A percentile compares a stretch with the other conserved stretches of the same genome.
Conservation (phyloP, 768 basidiomycete genomes). For the Calocybe gangraenosa region DNA sequence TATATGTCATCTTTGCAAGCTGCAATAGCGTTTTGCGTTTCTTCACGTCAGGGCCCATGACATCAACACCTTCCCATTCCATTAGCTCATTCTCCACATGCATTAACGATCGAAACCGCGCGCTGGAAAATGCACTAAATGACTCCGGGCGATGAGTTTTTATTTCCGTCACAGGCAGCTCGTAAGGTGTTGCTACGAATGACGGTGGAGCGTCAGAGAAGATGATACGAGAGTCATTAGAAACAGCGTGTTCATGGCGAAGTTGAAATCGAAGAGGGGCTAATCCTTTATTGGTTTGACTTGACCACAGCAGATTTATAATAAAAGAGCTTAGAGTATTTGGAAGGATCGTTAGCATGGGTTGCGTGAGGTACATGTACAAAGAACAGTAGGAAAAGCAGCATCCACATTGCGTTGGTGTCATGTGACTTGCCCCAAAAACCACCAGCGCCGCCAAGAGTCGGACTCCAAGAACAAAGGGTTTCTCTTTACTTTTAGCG, state of each 20-base stretch:
- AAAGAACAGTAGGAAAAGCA: too few relatives aligned
- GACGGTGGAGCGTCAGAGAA: slow-evolving; percentile 49
- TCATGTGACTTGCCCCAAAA: too few relatives aligned
- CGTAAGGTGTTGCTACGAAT: slow-evolving; percentile 31
- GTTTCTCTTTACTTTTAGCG: too few relatives aligned
- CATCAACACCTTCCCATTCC: slow-evolving; percentile 63
- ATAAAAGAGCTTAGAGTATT: slow-evolving; percentile 37
- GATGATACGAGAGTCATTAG: slow-evolving; percentile 49
- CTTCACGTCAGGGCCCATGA: slow-evolving; percentile 66
- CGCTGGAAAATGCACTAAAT: slow-evolving; percentile 28
- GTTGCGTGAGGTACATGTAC: too few relatives aligned
- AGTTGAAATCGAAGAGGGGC: slow-evolving; percentile 52
- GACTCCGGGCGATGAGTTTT: slow-evolving; percentile 47
- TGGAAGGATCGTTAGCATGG: slow-evolving; percentile 36
- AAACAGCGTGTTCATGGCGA: slow-evolving; percentile 60
- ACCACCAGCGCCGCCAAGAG: too few relatives aligned
- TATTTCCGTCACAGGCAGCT: slow-evolving; percentile 35
- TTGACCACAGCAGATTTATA: slow-evolving; percentile 36
- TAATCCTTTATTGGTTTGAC: slow-evolving; percentile 22
- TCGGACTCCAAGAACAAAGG: too few relatives aligned
- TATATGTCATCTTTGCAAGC: slow-evolving; percentile 87
- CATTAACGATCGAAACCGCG: slow-evolving; percentile 33
- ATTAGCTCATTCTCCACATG: slow-evolving; percentile 34
- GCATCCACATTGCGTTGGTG: too few relatives aligned
- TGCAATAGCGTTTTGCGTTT: slow-evolving; percentile 68